Base-by-base conservation (phyloP, 2,329 filamentous ascomycete species). In the Sclerotinia borealis region DNA sequence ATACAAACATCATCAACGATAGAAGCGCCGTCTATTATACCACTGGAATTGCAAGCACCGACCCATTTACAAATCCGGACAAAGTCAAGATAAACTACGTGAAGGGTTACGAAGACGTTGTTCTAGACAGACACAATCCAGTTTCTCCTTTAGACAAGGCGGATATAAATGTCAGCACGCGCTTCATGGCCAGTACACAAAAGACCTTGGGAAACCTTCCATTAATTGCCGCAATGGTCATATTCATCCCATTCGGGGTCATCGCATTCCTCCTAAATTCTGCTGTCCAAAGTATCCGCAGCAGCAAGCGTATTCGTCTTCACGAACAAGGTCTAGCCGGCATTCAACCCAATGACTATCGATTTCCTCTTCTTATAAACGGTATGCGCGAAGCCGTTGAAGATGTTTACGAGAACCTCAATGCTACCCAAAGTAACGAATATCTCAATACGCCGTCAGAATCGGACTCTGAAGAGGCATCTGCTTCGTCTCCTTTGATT, bases 1-100 rank as follows among this genome's bases (percentile, higher is more conserved):
- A 98, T 75, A 83, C 89, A 48, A 98, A 98, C 73, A 87, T 96
- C 52, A 79, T 90, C 72, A 96, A 97, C 75, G 93, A 98, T 77
- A 82, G 87, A 61, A 91, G 85, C 50, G 91, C 91, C 5, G 85
- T 88, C 0, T 91, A 90, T 76, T 96, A 93, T 74, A 97, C 93
- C 0, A 91, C 92, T 0, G 82, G 81, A 25, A 91, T 97, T 51
- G 82, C 87, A 29, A 87, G 86, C 71, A 89, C 82, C 0, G 91
- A 98, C 71, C 93, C 92, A 0, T 98, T 86, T 72, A 81, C 81
- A 0, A 81, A 92, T 67, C 73, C 89, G 19, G 83, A 87, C 25
- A 84, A 82, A 5, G 75, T 93, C 65, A 85, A 88, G 27, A 79
- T 92, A 68, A 91, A 91, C 72, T 96, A 89, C 70, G 74, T 93